These are phyloP conservation scores for Musa balbisiana DNA, from an alignment of 202 grass and related monocot genomes.

Conservation along the genomic window DNA sequence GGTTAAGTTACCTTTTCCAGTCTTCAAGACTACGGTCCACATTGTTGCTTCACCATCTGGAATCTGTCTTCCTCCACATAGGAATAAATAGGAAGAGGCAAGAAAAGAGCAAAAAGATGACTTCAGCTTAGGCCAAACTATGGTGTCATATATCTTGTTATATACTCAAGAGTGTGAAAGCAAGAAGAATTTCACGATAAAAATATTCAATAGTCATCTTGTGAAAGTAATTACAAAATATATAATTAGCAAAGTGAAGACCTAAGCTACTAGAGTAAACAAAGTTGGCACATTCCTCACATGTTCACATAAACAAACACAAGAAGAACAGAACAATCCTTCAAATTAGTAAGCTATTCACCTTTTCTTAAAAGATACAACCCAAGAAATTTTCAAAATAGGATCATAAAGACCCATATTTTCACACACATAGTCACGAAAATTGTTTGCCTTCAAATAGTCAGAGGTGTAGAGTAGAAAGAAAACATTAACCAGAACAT, in stretches of 20 bases:
- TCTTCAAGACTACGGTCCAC: not conserved
- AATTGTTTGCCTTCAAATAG: not conserved
- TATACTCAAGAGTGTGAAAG: not conserved
- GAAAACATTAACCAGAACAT: not conserved
- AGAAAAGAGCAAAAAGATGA: not conserved
- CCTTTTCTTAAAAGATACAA: not conserved
- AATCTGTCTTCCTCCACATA: slow-evolving; percentile 16
- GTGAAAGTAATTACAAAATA: too few species aligned
- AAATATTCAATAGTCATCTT: not conserved
- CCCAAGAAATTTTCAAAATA: not conserved
- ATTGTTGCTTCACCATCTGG: not conserved
- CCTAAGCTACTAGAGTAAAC: not conserved
- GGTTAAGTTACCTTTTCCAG: not conserved
- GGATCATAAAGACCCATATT: not conserved
- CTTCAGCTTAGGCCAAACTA: not conserved
- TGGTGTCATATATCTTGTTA: not conserved
- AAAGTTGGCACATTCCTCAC: too few species aligned
- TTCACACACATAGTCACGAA: not conserved
- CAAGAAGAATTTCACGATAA: not conserved
- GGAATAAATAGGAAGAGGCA: not conserved
- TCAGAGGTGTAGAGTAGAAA: not conserved
- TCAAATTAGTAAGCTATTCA: too few species aligned
- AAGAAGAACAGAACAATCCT: too few species aligned
- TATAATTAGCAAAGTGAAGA: not conserved
- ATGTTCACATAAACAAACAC: too few species aligned